Evolutionary conservation across 2,329 filamentous ascomycete genomes (phyloP).

Genomic region (Ambrosiella cleistominuta): DNA sequence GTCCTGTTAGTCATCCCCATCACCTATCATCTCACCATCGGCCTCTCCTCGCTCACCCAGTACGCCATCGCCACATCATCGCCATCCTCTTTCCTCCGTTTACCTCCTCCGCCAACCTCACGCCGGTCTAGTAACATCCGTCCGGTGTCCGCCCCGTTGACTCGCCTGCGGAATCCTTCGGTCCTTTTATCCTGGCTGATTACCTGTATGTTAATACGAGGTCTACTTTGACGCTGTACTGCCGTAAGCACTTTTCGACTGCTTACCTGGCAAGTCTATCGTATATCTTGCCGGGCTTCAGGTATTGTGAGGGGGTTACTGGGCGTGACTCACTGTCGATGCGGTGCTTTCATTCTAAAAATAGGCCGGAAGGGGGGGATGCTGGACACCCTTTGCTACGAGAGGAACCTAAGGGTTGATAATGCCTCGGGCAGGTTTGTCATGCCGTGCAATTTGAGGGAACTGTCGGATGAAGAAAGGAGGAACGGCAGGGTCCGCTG

Average conservation of each 20-base stretch:
- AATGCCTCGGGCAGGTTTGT: not conserved
- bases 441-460: not conserved
- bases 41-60: not conserved
- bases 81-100: not conserved
- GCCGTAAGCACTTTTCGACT: constrained; percentile 4
- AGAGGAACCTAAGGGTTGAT: constrained; percentile 14
- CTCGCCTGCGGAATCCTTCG: too few relatives aligned
- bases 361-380: constrained; percentile 10
- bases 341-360: constrained; percentile 17
- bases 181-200: not conserved
- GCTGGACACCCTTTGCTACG: constrained; percentile 18
- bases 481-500: not conserved
- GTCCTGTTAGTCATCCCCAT: not conserved
- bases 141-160: too few relatives aligned
- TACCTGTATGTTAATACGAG: not conserved
- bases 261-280: constrained; percentile 1
- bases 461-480: not conserved
- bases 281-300: not conserved
- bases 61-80: not conserved
- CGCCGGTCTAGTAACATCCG: too few relatives aligned
- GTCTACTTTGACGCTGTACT: constrained; percentile 1
- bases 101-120: not conserved
- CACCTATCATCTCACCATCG: not conserved
- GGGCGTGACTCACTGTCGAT: not conserved
- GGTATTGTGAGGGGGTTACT: not conserved